Evolutionary conservation across 2,329 filamentous ascomycete species (phyloP).

Genomic region (Sporothrix mexicana): DNA sequence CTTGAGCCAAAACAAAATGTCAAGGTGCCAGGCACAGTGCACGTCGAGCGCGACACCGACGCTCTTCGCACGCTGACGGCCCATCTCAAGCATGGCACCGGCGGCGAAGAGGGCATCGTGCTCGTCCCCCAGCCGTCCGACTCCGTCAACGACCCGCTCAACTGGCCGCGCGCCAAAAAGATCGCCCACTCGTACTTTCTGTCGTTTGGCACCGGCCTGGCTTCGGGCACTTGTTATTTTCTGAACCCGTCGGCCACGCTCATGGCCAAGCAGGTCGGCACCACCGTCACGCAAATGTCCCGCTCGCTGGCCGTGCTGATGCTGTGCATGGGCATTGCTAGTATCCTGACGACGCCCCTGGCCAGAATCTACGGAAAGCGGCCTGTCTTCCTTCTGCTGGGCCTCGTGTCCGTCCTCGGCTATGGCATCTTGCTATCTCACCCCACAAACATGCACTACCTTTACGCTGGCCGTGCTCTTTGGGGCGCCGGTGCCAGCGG

Average conservation of each 20-base stretch:
- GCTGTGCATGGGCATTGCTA: constrained; percentile 76
- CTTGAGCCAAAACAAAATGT: constrained; percentile 32
- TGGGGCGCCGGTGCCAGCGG: constrained; percentile 41
- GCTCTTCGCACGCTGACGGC: constrained; percentile 20
- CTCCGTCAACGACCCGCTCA: constrained; percentile 28
- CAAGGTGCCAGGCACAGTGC: constrained; percentile 35
- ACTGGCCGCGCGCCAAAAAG: constrained; percentile 43
- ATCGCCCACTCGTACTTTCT: constrained; percentile 48
- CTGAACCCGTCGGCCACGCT: constrained; percentile 46
- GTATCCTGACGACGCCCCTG: constrained; percentile 47
- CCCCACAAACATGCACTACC: constrained; percentile 37
- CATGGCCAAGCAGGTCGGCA: constrained; percentile 41
- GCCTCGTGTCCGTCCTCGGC: constrained; percentile 41
- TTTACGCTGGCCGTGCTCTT: constrained; percentile 38
- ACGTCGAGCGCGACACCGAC: constrained; percentile 34
- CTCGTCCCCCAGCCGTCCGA: constrained; percentile 26
- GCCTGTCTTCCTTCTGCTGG: constrained; percentile 43
- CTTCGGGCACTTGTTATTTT: constrained; percentile 40
- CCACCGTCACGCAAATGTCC: constrained; percentile 45
- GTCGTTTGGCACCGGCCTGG: constrained; percentile 46
- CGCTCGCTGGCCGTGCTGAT: constrained; percentile 45
- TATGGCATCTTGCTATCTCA: constrained; percentile 34
- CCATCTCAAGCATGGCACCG: constrained; percentile 28
- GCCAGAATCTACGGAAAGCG: constrained; percentile 44
- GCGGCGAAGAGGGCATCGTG: constrained; percentile 45